Evolutionary conservation across 1,284 basidiomycete genomes (phyloP).

Genomic region (Hymenochaete sp.): DNA sequence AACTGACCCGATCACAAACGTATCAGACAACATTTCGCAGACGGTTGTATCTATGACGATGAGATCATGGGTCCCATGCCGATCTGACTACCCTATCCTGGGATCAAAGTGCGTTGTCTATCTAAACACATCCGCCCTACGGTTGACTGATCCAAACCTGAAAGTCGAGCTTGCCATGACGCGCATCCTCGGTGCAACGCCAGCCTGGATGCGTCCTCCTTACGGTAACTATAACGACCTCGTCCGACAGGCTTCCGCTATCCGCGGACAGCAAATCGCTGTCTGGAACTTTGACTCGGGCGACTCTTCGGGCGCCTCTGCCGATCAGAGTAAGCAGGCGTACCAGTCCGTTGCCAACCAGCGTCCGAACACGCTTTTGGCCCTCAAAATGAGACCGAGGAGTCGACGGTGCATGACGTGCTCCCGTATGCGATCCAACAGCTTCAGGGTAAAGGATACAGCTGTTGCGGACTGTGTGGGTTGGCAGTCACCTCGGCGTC

Average conservation of each 20-base stretch:
- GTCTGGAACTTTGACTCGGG: slow-evolving; percentile 36
- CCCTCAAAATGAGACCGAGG: slow-evolving; percentile 37
- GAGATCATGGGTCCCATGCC: too few relatives aligned
- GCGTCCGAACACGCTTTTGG: slow-evolving; percentile 32
- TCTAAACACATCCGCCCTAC: slow-evolving; percentile 87
- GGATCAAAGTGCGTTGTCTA: slow-evolving; percentile 88
- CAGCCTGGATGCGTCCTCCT: slow-evolving; percentile 39
- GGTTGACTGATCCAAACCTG: slow-evolving; percentile 43
- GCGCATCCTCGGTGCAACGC: slow-evolving; percentile 39
- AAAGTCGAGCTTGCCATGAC: slow-evolving; percentile 40
- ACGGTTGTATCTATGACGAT: slow-evolving; percentile 36
- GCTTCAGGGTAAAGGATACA: slow-evolving; percentile 29
- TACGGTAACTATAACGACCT: slow-evolving; percentile 45
- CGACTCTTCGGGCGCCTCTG: slow-evolving; percentile 32
- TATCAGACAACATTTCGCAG: slow-evolving; percentile 73
- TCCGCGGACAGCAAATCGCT: slow-evolving; percentile 32
- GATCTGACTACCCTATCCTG: too few relatives aligned
- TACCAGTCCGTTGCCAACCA: slow-evolving; percentile 26
- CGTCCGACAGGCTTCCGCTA: slow-evolving; percentile 34
- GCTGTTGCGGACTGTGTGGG: slow-evolving; percentile 80
- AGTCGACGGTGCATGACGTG: slow-evolving; percentile 31
- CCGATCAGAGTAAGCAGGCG: slow-evolving; percentile 25
- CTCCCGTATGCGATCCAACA: slow-evolving; percentile 22
- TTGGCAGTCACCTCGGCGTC: slow-evolving; percentile 83
- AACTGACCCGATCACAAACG: slow-evolving; percentile 92